phyloP scores from a whole-genome alignment of 805 yeast genomes.

The Priceomyces melissophilus region DNA sequence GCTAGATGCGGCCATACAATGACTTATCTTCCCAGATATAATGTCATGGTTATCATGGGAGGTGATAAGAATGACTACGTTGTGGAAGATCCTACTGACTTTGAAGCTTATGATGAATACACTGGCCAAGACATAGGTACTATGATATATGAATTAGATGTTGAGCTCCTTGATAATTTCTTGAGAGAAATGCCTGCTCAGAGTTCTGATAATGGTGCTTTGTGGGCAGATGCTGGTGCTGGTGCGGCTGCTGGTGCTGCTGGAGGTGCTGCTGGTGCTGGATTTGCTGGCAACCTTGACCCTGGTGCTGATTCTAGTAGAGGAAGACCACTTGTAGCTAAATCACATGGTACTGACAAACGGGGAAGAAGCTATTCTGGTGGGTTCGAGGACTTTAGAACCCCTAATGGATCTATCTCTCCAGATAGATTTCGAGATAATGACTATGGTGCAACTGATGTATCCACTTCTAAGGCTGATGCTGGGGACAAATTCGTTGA shows the following conservation, averaged over 20 bases:
- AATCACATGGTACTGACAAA: conserved; percentile 15
- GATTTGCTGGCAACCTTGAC: conserved; percentile 8
- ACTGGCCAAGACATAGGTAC: conserved; percentile 52
- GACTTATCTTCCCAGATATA: conserved; percentile 62
- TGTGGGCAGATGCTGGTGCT: background rate
- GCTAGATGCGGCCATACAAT: conserved; percentile 90
- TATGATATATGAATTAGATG: conserved; percentile 62
- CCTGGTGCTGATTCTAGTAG: conserved; percentile 3
- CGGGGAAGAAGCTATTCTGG: conserved; percentile 37
- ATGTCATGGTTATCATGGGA: conserved; percentile 82
- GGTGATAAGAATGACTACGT: conserved; percentile 81
- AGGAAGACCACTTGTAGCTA: background rate
- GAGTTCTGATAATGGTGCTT: too few species aligned
- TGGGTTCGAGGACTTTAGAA: conserved; percentile 30
- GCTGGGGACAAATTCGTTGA: conserved; percentile 25
- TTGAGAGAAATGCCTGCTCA: conserved; percentile 17
- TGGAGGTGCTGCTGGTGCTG: conserved; percentile 12
- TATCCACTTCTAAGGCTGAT: background rate
- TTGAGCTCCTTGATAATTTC: conserved; percentile 35
- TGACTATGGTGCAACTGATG: conserved; percentile 5
- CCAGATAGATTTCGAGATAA: conserved; percentile 15
- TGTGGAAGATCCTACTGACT: conserved; percentile 41
- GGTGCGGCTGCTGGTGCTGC: conserved; percentile 17
- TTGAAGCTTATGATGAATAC: conserved; percentile 50
- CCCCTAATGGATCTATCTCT: conserved; percentile 22